Conservation (phyloP, 2,329 filamentous ascomycete species). For the Diaporthe velutina region DNA sequence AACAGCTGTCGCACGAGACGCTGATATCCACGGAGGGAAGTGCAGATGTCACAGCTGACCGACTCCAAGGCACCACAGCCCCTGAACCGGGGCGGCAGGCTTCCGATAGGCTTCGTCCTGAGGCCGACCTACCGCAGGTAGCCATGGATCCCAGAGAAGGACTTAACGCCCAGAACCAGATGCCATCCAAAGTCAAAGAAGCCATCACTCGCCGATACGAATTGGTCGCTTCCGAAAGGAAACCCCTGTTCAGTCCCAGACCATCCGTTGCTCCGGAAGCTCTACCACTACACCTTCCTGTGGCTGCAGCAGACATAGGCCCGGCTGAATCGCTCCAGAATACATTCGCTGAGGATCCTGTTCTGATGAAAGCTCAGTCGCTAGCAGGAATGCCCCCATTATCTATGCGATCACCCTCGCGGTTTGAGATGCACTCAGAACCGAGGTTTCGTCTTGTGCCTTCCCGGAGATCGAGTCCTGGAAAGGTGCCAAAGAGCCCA, state of each 20-base stretch:
- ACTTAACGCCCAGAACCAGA: background rate
- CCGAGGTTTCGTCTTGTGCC: conserved; percentile 22
- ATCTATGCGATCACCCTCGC: background rate
- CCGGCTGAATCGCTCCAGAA: conserved; percentile 15
- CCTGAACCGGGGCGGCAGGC: background rate
- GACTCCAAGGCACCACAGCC: background rate
- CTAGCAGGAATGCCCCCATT: background rate
- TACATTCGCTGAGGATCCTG: background rate
- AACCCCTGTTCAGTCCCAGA: background rate
- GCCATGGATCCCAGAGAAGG: background rate
- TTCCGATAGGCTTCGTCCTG: background rate
- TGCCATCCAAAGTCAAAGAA: background rate
- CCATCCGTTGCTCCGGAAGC: background rate
- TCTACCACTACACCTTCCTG: background rate
- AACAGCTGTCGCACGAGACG: background rate
- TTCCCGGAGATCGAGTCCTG: background rate
- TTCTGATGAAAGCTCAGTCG: conserved; percentile 9
- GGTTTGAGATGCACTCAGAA: background rate
- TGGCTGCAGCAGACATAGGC: background rate
- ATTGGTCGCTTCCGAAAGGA: background rate
- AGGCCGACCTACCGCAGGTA: background rate
- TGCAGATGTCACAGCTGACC: background rate
- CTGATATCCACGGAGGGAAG: too few relatives aligned
- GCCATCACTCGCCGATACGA: background rate
- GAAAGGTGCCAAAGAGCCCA: background rate